Evolutionary conservation across 139 green algal species (phyloP).

Genomic region (Protoeuglena noctilucae): DNA sequence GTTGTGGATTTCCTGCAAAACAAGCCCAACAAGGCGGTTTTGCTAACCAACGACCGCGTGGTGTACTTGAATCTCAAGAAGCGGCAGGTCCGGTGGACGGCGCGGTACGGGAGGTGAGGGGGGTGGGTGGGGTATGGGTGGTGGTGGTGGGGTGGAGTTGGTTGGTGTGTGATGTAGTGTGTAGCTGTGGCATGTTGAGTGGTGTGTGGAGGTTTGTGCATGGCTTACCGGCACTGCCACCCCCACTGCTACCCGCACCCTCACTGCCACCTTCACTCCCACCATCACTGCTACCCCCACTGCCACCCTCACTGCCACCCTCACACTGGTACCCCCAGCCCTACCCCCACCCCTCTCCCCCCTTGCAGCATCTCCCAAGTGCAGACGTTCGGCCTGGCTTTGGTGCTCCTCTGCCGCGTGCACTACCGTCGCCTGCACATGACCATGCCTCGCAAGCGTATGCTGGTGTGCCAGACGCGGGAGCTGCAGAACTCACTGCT

Average conservation of each 20-base stretch:
- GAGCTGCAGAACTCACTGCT: constrained; percentile 21
- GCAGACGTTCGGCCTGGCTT: constrained; percentile 5
- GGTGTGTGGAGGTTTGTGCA: too few species aligned
- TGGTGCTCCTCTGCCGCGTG: constrained; percentile 9
- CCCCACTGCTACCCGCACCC: constrained; percentile 4
- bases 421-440: neutral
- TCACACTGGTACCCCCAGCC: neutral
- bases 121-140: too few species aligned
- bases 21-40: constrained; percentile 20
- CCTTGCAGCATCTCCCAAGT: neutral
- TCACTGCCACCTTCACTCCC: too few species aligned
- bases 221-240: constrained; percentile 10
- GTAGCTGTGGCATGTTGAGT: too few species aligned
- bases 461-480: constrained; percentile 10
- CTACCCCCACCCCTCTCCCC: neutral
- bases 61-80: constrained; percentile 18
- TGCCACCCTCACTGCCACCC: neutral
- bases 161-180: too few species aligned
- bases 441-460: constrained; percentile 9
- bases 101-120: constrained; percentile 9
- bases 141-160: too few species aligned
- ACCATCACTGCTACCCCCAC: neutral
- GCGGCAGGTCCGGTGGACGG: constrained; percentile 11
- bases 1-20: constrained; percentile 23
- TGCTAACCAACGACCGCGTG: constrained; percentile 13